A percentile compares a stretch with the other conserved stretches of the same genome.
Evolutionary conservation across 768 basidiomycete species (phyloP).

Genomic region (Trametes gibbosa): DNA sequence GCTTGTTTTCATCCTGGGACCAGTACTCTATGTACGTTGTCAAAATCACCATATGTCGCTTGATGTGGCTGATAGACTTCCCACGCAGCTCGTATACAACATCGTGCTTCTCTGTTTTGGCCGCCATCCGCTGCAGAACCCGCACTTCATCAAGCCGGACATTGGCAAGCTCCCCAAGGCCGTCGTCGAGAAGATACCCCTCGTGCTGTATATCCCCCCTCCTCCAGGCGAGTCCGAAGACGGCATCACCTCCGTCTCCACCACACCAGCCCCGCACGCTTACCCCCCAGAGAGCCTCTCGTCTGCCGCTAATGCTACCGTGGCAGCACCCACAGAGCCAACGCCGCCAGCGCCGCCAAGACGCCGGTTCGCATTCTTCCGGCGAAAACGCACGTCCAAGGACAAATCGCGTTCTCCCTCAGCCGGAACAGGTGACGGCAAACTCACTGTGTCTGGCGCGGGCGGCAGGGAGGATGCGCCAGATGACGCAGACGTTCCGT

Average conservation of each 20-base stretch:
- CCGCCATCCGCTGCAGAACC: conserved; percentile 74
- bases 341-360: conserved; percentile 28
- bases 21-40: conserved; percentile 68
- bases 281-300: conserved; percentile 42
- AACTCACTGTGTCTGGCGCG: conserved; percentile 14
- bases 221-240: conserved; percentile 49
- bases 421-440: conserved; percentile 3
- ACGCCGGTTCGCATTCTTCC: conserved; percentile 54
- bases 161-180: conserved; percentile 71
- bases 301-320: conserved; percentile 39
- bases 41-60: background rate
- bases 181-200: conserved; percentile 74
- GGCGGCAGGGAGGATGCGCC: conserved; percentile 25
- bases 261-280: conserved; percentile 49
- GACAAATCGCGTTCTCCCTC: conserved; percentile 21
- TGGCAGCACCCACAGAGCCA: conserved; percentile 14
- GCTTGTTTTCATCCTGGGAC: conserved; percentile 75
- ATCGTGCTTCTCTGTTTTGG: conserved; percentile 77
- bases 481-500: conserved; percentile 45
- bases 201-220: conserved; percentile 83
- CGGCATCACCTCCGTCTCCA: conserved; percentile 33
- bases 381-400: conserved; percentile 19
- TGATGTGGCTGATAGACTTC: background rate
- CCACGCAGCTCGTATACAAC: conserved; percentile 70
- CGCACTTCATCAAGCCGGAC: conserved; percentile 71